Evolutionary conservation across 2,329 filamentous ascomycete species (phyloP), one percentile per base, ranked within the genome.

Genomic region (Didymosphaeria variabile): DNA sequence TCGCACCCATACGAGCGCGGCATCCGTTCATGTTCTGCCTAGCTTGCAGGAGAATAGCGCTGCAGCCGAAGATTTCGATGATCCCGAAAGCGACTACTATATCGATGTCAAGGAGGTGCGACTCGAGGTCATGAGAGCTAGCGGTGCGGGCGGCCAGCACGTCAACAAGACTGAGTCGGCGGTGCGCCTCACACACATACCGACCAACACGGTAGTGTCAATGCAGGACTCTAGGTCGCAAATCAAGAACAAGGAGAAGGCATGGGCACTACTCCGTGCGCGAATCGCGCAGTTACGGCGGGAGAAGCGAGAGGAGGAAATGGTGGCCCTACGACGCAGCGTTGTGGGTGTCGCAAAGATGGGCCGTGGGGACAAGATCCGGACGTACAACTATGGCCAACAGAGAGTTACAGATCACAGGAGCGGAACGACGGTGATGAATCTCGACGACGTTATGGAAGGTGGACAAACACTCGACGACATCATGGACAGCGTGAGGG

Each of bases 101-200:
- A 85, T 99, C 61, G 88, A 96, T 73, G 88, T 91, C 6, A 85
- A 88, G 62, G 94, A 99, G 61, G 93, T 99, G 26, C 86, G 86
- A 55, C 84, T 88, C 21, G 95, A 99, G 75, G 92, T 93, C 62
- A 97, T 98, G 94, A 87, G 94, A 17, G 93, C 95, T 0, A 85
- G 92, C 49, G 95, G 95, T 61, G 94, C 95, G 0, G 95, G 95
- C 34, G 95, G 95, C 0, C 95, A 99, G 81, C 95, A 99, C 79
- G 95, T 99, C 75, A 99, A 99, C 81, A 97, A 94, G 78, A 99
- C 95, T 0, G 95, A 99, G 81, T 97, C 93, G 32, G 95, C 95
- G 3, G 92, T 99, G 63, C 90, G 95, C 10, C 84, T 99, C 71
- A 98, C 94, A 1, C 95, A 99, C 81, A 79, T 91, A 7, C 95